phyloP scores from a whole-genome alignment of 352 stramenopile species.

The Pythium scleroteichum region DNA sequence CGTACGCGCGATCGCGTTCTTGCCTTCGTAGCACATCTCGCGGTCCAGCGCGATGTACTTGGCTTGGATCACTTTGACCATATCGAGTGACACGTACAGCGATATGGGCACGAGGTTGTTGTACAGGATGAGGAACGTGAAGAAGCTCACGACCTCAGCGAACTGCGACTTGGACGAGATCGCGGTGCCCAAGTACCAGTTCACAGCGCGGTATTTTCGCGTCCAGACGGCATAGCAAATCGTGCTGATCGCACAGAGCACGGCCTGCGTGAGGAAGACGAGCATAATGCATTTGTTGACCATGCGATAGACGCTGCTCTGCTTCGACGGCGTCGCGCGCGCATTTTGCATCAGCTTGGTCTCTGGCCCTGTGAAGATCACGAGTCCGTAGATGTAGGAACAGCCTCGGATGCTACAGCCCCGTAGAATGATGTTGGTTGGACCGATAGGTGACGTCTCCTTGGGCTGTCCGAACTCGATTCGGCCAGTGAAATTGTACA shows the following conservation, averaged over 20 bases:
- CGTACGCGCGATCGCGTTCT: conserved; percentile 77
- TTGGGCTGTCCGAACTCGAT: conserved; percentile 37
- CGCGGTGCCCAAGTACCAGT: conserved; percentile 53
- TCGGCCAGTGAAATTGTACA: conserved; percentile 71
- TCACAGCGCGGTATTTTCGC: conserved; percentile 32
- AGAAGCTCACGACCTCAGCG: conserved; percentile 78
- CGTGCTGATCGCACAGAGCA: conserved; percentile 68
- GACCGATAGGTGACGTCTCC: conserved; percentile 47
- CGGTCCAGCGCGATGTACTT: conserved; percentile 66
- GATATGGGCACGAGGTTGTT: conserved; percentile 97
- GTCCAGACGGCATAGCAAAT: conserved; percentile 57
- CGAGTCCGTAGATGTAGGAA: conserved; percentile 67
- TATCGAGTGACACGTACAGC: conserved; percentile 96
- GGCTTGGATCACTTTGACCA: conserved; percentile 88
- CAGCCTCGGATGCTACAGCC: conserved; percentile 69
- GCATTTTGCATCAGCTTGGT: conserved; percentile 89
- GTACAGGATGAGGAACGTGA: conserved; percentile 96
- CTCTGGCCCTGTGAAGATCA: conserved; percentile 89
- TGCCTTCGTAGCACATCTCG: conserved; percentile 88
- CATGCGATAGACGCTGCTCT: conserved; percentile 71
- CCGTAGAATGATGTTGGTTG: conserved; percentile 83
- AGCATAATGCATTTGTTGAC: conserved; percentile 73
- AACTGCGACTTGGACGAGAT: conserved; percentile 17
- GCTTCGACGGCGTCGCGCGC: conserved; percentile 62
- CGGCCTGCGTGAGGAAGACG: conserved; percentile 60